A percentile compares a stretch with the other conserved stretches of the same genome.
Conservation (phyloP, 2,329 filamentous ascomycete genomes). For the Fusarium graminum region DNA sequence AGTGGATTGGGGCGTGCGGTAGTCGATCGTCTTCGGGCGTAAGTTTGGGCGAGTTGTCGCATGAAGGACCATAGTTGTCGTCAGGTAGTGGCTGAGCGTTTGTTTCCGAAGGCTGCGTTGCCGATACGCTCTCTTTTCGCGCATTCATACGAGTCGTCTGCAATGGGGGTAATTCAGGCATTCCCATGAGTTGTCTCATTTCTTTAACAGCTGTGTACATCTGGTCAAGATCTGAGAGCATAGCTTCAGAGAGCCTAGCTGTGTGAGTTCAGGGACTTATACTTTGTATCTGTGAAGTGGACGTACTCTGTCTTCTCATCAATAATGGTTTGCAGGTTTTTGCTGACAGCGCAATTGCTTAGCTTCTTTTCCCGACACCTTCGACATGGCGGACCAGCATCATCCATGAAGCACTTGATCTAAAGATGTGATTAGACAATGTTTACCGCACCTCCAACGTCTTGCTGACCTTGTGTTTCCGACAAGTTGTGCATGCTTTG, state of each 20-base stretch:
- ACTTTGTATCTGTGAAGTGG: fast-evolving
- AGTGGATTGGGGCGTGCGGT: slow-evolving; percentile 56
- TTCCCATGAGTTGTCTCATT: slow-evolving; percentile 42
- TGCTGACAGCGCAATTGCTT: slow-evolving; percentile 56
- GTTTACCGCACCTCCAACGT: fast-evolving
- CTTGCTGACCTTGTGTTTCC: slow-evolving; percentile 57
- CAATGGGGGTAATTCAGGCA: slow-evolving; percentile 42
- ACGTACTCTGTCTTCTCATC: slow-evolving; percentile 57
- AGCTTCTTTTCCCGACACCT: slow-evolving; percentile 55
- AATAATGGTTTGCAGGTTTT: slow-evolving; percentile 58
- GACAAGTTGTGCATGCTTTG: slow-evolving; percentile 57
- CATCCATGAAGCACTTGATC: slow-evolving; percentile 60
- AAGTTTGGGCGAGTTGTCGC: slow-evolving; percentile 48
- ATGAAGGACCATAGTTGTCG: slow-evolving; percentile 44
- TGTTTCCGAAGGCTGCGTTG: background rate
- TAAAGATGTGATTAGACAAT: background rate
- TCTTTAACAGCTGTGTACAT: slow-evolving; percentile 45
- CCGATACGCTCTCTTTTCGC: slow-evolving; percentile 21
- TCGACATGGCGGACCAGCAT: slow-evolving; percentile 55
- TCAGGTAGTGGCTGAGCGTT: slow-evolving; percentile 7
- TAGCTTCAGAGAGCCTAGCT: slow-evolving; percentile 28
- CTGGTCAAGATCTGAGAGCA: slow-evolving; percentile 45
- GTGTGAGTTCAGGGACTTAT: fast-evolving
- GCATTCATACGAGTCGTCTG: slow-evolving; percentile 34
- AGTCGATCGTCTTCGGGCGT: slow-evolving; percentile 53